Evolutionary conservation across 129 eudicot species (phyloP).

Genomic region (Helichrysum umbraculigerum): DNA sequence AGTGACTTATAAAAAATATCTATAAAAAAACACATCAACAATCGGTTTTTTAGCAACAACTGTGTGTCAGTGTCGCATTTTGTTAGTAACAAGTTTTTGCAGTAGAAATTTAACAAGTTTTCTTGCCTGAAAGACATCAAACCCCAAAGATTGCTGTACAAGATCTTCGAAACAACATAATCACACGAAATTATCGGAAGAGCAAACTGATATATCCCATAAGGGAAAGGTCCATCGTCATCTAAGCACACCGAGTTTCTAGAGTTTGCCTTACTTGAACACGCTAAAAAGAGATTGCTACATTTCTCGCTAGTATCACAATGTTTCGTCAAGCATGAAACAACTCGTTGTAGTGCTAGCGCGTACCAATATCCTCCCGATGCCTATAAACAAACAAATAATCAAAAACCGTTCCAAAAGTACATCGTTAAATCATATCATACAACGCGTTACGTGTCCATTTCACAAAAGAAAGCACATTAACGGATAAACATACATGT

Average conservation of each 20-base stretch:
- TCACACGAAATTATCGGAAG: slow-evolving; percentile 44
- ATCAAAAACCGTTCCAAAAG: neutral
- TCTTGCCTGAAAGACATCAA: slow-evolving; percentile 49
- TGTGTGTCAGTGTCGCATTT: neutral
- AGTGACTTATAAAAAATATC: neutral
- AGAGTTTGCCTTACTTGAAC: slow-evolving; percentile 35
- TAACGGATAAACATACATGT: slow-evolving; percentile 37
- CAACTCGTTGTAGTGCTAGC: slow-evolving; percentile 42
- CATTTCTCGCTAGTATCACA: slow-evolving; percentile 36
- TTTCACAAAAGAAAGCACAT: neutral
- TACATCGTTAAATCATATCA: neutral
- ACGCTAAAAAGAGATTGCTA: slow-evolving; percentile 31
- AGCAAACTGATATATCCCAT: slow-evolving; percentile 47
- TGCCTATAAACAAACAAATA: slow-evolving; percentile 28
- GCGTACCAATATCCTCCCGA: slow-evolving; percentile 61
- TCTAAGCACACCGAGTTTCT: slow-evolving; percentile 43
- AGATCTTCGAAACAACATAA: slow-evolving; percentile 35
- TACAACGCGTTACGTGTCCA: neutral
- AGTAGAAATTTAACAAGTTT: slow-evolving; percentile 1
- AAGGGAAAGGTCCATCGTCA: slow-evolving; percentile 38
- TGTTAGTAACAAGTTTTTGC: neutral
- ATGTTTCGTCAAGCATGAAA: slow-evolving; percentile 43
- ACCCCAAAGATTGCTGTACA: slow-evolving; percentile 59
- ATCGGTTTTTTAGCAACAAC: neutral
- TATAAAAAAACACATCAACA: neutral